These are phyloP conservation scores for Diaporthe aspalathi DNA, from an alignment of 2,329 filamentous ascomycete genomes.

Conservation along the genomic window DNA sequence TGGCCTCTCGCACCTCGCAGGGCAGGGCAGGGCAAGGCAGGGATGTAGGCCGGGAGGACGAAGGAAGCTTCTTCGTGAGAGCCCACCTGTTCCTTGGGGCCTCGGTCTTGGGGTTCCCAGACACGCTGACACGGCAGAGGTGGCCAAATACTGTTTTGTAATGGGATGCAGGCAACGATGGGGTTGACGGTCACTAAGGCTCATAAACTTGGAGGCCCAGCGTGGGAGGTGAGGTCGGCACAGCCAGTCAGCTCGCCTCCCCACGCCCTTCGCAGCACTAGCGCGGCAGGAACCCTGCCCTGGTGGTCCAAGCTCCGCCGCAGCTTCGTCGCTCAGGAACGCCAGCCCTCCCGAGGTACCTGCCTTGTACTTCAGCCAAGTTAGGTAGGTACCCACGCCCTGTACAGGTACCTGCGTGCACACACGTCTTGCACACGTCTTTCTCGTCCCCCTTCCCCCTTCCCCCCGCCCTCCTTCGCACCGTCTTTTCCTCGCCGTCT, in stretches of 20 bases:
- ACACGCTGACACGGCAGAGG: background rate
- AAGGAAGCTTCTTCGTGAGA: too few relatives aligned
- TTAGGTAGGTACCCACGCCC: too few relatives aligned
- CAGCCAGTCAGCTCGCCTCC: conserved; percentile 33
- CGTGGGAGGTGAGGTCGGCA: conserved; percentile 24
- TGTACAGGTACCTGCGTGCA: conserved; percentile 6
- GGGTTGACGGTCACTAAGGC: conserved; percentile 24
- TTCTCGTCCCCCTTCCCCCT: too few relatives aligned
- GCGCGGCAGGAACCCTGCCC: background rate
- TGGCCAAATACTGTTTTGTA: conserved; percentile 37
- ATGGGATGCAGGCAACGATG: conserved; percentile 36
- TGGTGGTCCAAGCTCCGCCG: conserved; percentile 15
- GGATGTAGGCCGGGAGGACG: background rate
- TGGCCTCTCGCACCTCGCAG: background rate
- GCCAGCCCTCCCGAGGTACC: background rate
- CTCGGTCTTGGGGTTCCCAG: background rate
- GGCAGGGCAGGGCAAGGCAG: conserved; percentile 1
- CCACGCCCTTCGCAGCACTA: conserved; percentile 29
- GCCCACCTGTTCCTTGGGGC: conserved; percentile 5
- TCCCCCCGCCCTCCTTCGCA: background rate
- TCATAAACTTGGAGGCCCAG: conserved; percentile 26
- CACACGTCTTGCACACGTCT: too few relatives aligned
- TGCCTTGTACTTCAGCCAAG: too few relatives aligned
- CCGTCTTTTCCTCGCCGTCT: background rate
- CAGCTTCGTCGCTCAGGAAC: conserved; percentile 19